These are phyloP conservation scores for Sinapis alba DNA, from an alignment of 441 rosid genomes.

Conservation along the genomic window DNA sequence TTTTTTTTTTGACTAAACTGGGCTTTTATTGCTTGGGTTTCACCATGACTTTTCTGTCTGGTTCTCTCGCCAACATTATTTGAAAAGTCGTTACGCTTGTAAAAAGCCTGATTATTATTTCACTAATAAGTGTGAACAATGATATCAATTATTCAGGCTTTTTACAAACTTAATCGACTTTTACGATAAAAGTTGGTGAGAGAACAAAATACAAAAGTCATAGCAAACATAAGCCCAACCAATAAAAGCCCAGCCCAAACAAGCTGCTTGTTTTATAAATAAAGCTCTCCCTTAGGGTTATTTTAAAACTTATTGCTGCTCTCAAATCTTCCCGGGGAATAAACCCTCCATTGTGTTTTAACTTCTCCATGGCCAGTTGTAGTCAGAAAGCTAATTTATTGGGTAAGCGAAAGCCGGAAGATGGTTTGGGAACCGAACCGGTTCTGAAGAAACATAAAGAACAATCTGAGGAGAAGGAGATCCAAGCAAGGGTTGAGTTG, in stretches of 20 bases:
- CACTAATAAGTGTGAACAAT: no score
- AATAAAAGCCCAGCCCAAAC: not conserved
- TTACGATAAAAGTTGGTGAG: not conserved
- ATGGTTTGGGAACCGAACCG: not conserved
- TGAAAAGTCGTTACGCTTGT: no score
- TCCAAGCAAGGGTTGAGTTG: not conserved
- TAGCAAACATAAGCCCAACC: not conserved
- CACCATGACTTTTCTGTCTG: no score
- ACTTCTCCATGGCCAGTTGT: constrained; percentile 1
- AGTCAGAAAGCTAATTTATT: not conserved
- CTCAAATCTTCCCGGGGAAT: not conserved
- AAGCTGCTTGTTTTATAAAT: not conserved
- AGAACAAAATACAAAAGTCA: not conserved
- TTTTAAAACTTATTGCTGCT: not conserved
- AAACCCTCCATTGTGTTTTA: not conserved
- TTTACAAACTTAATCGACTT: no score
- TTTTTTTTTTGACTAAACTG: no score
- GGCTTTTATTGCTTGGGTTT: no score
- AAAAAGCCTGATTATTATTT: no score
- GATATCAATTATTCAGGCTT: no score
- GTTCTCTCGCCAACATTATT: no score
- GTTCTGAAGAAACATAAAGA: not conserved
- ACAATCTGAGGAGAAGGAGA: not conserved
- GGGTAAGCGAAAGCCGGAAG: not conserved
- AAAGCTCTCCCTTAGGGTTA: not conserved